Conservation (phyloP, 768 basidiomycete genomes). For the Pleurotus salmoneostramineus region DNA sequence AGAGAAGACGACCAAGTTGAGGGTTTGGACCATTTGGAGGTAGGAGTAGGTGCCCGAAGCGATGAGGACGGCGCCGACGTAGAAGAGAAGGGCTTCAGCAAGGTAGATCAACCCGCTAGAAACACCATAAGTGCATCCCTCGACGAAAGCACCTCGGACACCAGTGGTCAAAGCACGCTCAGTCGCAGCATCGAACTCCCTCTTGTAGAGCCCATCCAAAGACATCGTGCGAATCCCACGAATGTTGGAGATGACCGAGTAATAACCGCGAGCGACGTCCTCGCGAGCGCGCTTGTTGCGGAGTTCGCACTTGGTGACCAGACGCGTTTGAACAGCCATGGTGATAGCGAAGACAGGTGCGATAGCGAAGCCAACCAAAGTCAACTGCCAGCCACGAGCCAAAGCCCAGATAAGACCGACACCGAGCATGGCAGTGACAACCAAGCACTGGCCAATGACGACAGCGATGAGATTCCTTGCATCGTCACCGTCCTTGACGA, state of each 20-base stretch:
- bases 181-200: constrained; percentile 64
- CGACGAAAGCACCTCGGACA: constrained; percentile 77
- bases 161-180: constrained; percentile 63
- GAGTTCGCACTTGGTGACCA: constrained; percentile 69
- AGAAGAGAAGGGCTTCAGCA: constrained; percentile 89
- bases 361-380: constrained; percentile 83
- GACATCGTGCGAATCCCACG: constrained; percentile 87
- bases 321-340: constrained; percentile 71
- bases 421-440: constrained; percentile 76
- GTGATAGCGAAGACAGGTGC: constrained; percentile 77
- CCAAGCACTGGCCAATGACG: constrained; percentile 66
- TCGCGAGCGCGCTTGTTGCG: constrained; percentile 86
- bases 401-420: constrained; percentile 90
- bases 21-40: constrained; percentile 83
- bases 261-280: constrained; percentile 79
- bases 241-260: constrained; percentile 82
- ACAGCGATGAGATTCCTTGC: constrained; percentile 72
- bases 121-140: constrained; percentile 81
- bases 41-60: constrained; percentile 80
- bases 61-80: constrained; percentile 85
- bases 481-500: constrained; percentile 91
- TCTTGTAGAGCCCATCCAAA: constrained; percentile 66
- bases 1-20: constrained; percentile 89
- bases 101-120: constrained; percentile 83
- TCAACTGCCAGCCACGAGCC: constrained; percentile 86